These are phyloP conservation scores for Lathyrus aphaca DNA, from an alignment of 306 rosid genomes.

Conservation along the genomic window DNA sequence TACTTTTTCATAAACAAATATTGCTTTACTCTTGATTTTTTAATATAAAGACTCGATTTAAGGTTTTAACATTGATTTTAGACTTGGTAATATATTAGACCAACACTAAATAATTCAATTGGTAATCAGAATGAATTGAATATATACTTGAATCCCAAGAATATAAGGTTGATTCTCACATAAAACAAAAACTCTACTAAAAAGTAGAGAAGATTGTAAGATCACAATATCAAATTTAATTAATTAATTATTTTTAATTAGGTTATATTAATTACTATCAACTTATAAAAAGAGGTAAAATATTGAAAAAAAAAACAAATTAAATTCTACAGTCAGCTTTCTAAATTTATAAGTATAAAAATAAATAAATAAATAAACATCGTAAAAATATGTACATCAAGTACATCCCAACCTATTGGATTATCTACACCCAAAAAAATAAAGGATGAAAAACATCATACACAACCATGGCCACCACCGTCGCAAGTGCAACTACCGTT, in stretches of 20 bases:
- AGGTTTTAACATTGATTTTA: too few relatives aligned
- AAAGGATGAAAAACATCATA: constrained; percentile 21
- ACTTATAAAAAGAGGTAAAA: background rate
- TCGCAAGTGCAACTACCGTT: constrained; percentile 69
- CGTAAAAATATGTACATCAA: constrained; percentile 2
- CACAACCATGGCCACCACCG: constrained; percentile 59
- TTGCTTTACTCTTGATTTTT: too few relatives aligned
- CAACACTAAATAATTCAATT: too few relatives aligned
- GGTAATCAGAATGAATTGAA: too few relatives aligned
- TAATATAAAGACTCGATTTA: too few relatives aligned
- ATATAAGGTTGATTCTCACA: too few relatives aligned
- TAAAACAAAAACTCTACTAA: too few relatives aligned
- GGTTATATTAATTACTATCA: background rate
- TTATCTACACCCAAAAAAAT: background rate
- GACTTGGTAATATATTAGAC: too few relatives aligned
- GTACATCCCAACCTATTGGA: background rate
- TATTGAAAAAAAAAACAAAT: background rate
- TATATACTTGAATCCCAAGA: too few relatives aligned
- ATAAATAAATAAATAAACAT: background rate
- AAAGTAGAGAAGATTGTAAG: too few relatives aligned
- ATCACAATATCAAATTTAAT: too few relatives aligned
- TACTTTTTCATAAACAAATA: too few relatives aligned
- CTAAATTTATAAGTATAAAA: background rate
- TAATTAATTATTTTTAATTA: background rate
- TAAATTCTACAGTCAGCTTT: background rate